These are phyloP conservation scores for Trichoderma asperellum DNA, from an alignment of 2,329 filamentous ascomycete species.

Conservation along the genomic window DNA sequence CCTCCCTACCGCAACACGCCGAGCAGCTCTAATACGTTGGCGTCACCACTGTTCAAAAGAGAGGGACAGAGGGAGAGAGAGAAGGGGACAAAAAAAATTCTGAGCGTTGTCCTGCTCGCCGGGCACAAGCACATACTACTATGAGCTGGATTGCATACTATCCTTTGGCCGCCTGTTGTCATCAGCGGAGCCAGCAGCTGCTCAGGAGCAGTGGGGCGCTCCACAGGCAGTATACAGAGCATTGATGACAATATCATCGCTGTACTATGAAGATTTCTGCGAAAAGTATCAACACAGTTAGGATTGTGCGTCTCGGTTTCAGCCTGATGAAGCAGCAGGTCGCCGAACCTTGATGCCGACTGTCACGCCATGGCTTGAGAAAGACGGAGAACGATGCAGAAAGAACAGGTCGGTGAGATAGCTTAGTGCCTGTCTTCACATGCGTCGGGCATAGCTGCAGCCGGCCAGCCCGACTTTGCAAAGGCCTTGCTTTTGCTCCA, in stretches of 20 bases:
- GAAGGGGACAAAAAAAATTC: neutral
- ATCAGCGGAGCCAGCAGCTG: constrained; percentile 1
- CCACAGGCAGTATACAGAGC: neutral
- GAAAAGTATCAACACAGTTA: neutral
- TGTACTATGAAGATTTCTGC: neutral
- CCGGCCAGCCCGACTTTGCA: constrained; percentile 17
- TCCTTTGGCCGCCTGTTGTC: neutral
- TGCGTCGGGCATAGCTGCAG: constrained; percentile 26
- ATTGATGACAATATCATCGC: neutral
- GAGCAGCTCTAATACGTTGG: constrained; percentile 2
- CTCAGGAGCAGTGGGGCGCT: constrained; percentile 18
- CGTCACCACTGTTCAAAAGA: constrained; percentile 20
- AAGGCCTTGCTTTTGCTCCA: neutral
- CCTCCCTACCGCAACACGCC: constrained; percentile 20
- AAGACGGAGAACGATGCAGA: constrained; percentile 8
- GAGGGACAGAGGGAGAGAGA: neutral
- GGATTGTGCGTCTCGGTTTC: neutral
- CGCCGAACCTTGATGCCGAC: constrained; percentile 13
- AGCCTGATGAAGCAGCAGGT: constrained; percentile 11
- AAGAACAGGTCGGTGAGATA: constrained; percentile 11
- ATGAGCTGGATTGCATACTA: constrained; percentile 7
- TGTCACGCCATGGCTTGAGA: constrained; percentile 22
- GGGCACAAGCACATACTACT: constrained; percentile 15
- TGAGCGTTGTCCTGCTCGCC: constrained; percentile 5
- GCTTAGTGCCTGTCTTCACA: constrained; percentile 16